Evolutionary conservation across 129 eudicot species (phyloP).

Genomic region (Scalesia atractyloides): DNA sequence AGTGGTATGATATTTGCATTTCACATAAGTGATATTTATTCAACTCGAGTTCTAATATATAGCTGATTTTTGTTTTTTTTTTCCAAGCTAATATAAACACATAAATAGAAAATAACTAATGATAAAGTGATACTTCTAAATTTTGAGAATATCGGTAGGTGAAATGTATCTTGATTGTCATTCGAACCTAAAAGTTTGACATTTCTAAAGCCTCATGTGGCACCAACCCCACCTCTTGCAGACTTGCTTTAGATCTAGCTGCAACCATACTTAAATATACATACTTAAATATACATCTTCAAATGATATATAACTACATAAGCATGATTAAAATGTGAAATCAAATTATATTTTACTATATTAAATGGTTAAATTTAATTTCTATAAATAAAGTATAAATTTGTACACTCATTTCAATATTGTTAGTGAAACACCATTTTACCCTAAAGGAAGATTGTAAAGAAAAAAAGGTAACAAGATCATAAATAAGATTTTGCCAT

Average conservation of each 20-base stretch:
- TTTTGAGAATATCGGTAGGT: conserved; percentile 28
- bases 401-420: no score
- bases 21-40: no score
- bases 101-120: conserved; percentile 25
- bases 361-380: no score
- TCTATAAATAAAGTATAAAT: no score
- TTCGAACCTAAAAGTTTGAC: conserved; percentile 15
- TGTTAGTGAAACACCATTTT: no score
- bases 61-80: no score
- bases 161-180: conserved; percentile 19
- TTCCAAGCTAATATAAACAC: background rate
- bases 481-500: background rate
- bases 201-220: conserved; percentile 27
- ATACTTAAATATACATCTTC: background rate
- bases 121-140: conserved; percentile 14
- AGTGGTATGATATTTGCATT: no score
- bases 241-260: background rate
- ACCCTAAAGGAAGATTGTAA: no score
- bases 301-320: background rate
- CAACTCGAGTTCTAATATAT: no score
- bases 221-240: conserved; percentile 23
- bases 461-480: background rate
- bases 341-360: no score
- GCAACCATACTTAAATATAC: conserved; percentile 1
- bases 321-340: no score